phyloP scores from a whole-genome alignment of 768 basidiomycete genomes.

The Lentinula boryana region DNA sequence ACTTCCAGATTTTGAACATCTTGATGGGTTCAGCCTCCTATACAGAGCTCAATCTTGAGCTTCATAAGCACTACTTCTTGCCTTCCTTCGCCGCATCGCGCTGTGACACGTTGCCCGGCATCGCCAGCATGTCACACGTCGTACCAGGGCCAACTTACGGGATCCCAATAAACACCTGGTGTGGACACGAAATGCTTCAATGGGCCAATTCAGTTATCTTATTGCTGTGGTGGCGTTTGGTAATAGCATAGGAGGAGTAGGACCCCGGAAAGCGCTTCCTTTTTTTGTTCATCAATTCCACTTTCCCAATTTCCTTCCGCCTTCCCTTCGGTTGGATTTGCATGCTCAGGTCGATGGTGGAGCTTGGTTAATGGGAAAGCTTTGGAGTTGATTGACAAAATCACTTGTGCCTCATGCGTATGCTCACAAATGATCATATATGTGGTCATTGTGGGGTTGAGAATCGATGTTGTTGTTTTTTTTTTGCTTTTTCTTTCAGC shows the following conservation, averaged over 20 bases:
- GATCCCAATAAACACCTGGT: neutral
- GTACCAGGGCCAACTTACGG: neutral
- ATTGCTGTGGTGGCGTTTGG: neutral
- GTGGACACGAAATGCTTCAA: neutral
- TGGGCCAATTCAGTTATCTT: neutral
- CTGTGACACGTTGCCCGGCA: too few species aligned
- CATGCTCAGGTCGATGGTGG: too few species aligned
- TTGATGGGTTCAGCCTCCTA: too few species aligned
- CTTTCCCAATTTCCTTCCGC: slow-evolving; percentile 23
- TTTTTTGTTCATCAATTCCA: neutral
- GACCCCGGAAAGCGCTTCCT: slow-evolving; percentile 1
- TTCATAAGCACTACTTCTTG: too few species aligned
- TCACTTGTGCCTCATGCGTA: slow-evolving; percentile 10
- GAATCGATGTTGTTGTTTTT: neutral
- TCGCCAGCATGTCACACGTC: neutral
- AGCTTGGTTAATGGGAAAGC: too few species aligned
- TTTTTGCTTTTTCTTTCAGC: neutral
- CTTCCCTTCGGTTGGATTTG: neutral
- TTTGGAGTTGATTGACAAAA: too few species aligned
- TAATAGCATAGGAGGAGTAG: neutral
- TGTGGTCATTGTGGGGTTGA: neutral
- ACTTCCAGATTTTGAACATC: too few species aligned
- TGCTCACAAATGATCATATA: neutral
- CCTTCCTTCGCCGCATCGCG: too few species aligned
- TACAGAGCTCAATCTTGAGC: too few species aligned